Base-by-base conservation (phyloP, 768 basidiomycete species). In the Naganishia kalamii region DNA sequence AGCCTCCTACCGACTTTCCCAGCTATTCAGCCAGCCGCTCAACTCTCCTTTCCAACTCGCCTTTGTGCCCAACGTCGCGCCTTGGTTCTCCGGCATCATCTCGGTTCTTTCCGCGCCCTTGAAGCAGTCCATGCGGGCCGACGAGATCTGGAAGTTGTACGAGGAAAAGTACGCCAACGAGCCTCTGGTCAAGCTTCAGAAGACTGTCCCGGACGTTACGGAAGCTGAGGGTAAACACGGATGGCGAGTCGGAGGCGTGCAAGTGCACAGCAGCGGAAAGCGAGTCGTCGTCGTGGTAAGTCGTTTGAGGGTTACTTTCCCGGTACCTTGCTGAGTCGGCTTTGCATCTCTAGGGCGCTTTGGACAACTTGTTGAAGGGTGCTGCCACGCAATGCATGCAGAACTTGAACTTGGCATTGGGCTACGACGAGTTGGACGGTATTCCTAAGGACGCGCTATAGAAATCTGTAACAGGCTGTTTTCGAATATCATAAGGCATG, bases 371-470 rank as follows among this genome's bases (percentile, higher is more conserved):
- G 63, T 82, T 99, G 68, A 99, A 99, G 78, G 96, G 96, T 7
- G 96, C 96, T 54, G 96, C 96, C 19, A 98, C 94, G n/a, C 96
- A 99, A 78, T 97, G 94, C 77, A 75, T 99, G 68, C 70, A 92
- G 88, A 96, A 96, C 76, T 79, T 96, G 74, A 96, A 94, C 80
- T 82, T 94, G 59, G 86, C 89, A 2, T 82, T 96, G 35, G 92
- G 92, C 8, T 89, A 87, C 68, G 88, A 90, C 62, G 91, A 93
- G 72, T 87, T 84, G 69, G 84, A 84, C 4, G 91, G 91, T 2
- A 90, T 93, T 65, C 86, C 87, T 0, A 50, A 68, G 17, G 73
- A 78, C 66, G 65, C 70, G 32, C 67, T 77, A 60, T 77, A 71
- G 62, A 57, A 27, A n/a, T 48, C 47, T 40, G 7, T 40, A 7